Evolutionary conservation across 2,329 filamentous ascomycete genomes (phyloP).

Genomic region (Fusarium concolor): DNA sequence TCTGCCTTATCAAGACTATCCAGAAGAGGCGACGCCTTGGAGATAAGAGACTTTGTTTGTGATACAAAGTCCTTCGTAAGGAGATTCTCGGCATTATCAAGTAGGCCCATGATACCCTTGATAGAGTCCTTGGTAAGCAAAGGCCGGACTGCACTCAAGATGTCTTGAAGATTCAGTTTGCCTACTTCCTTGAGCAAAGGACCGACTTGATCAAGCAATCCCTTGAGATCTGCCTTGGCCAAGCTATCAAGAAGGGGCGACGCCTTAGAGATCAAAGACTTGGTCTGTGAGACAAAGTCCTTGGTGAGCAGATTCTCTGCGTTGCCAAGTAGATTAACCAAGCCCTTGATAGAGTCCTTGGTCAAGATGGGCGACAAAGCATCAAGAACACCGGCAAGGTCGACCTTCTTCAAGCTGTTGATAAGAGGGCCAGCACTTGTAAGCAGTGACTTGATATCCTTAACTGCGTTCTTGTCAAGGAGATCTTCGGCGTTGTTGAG

Average conservation of each 20-base stretch:
- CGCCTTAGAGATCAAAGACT: constrained; percentile 45
- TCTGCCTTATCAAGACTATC: constrained; percentile 51
- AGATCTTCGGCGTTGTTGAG: constrained; percentile 45
- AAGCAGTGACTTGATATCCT: constrained; percentile 44
- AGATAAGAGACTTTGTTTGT: constrained; percentile 42
- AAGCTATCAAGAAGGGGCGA: constrained; percentile 49
- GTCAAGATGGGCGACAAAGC: constrained; percentile 44
- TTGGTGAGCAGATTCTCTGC: constrained; percentile 46
- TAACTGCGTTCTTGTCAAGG: constrained; percentile 38
- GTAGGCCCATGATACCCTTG: constrained; percentile 49
- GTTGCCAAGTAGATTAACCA: constrained; percentile 49
- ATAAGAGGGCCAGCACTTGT: constrained; percentile 49
- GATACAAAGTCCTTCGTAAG: constrained; percentile 46
- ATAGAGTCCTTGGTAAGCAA: constrained; percentile 49
- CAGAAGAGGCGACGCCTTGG: constrained; percentile 49
- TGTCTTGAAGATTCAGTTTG: constrained; percentile 47
- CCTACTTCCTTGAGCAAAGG: constrained; percentile 50
- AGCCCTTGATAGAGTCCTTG: constrained; percentile 49
- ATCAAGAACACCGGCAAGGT: constrained; percentile 50
- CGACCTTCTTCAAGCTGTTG: constrained; percentile 48
- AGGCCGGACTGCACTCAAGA: constrained; percentile 46
- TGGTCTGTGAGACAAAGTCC: constrained; percentile 38
- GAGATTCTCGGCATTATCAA: constrained; percentile 49
- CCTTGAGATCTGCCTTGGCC: constrained; percentile 50
- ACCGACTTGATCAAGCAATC: constrained; percentile 47